Evolutionary conservation across 2,329 filamentous ascomycete species (phyloP), one percentile per base, ranked within the genome.

Genomic region (Pestalotiopsis sp.): DNA sequence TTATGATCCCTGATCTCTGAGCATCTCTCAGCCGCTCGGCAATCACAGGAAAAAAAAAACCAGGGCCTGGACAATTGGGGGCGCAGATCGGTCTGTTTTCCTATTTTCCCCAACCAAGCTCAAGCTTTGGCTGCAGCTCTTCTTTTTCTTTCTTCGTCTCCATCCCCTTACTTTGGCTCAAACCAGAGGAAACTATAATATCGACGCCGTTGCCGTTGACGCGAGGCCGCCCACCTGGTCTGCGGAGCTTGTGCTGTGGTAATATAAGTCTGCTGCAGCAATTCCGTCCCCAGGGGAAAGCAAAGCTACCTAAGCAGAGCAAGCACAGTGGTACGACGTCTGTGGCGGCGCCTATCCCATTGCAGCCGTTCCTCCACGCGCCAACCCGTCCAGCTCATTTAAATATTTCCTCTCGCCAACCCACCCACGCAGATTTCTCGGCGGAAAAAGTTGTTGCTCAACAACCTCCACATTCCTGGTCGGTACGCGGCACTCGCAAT

Each of bases 61-160:
- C 31, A 36, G 31, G 64, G 64, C 64, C 70, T 72, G 70, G 71
- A 73, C 67, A 68, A 70, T 67, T 68, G 68, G 71, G 68, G 66
- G 70, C 68, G 57, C 58, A 67, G 56, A 60, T 67, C 63, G 31
- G 38, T 65, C 60, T 63, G 59, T 66, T n/a, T 57, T 25, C 23
- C 20, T 6, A 20, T 39, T 38, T 38, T 45, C 41, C 27, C 57
- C 41, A 41, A 7, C 38, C 38, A 36, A 39, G 11, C 38, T 20
- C 23, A 52, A 49, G 23, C n/a, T 38, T 39, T 62, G 13, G 17
- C 45, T 52, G 45, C 45, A 52, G 45, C 45, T n/a, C 14, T n/a
- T 52, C 9, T 59, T 27, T 59, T 36, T 59, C 12, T 63, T 58
- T 7, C 45, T 17, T 20, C 45, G 41, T 25, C 45, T 56, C 63